Evolutionary conservation across 2,329 filamentous ascomycete genomes (phyloP), one percentile per base, ranked within the genome.

Genomic region (Ceratocystis cubensis): DNA sequence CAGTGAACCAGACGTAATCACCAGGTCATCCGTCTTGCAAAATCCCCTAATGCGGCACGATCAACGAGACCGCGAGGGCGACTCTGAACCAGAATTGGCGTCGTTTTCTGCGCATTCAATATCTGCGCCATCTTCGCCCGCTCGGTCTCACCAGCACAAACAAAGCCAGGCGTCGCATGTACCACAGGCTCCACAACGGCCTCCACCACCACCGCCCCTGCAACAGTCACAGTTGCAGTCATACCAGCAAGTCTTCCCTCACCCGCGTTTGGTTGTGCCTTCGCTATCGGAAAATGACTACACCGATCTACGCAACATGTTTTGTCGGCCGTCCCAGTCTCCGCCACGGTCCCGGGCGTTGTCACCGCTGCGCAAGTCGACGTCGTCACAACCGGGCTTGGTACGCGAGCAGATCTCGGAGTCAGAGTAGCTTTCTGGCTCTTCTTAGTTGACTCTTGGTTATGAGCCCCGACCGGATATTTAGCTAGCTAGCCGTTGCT

Each of bases 281-380:
- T 67, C 66, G 28, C 45, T 67, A 17, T 66, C 64, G 25, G 66
- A 68, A 59, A 68, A 46, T 5, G 66, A 68, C 46, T 68, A 68
- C 33, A 44, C 65, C 8, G 66, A 63, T 46, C 22, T 68, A 44
- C 66, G 64, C 41, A 68, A 68, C 53, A 68, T 68, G 66, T 68
- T 68, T 45, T 20, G 61, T n/a, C 64, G n/a, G 17, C 48, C 66
- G 20, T 65, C 63, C 15, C 48, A 65, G 50, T 67, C 66, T n/a
- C 63, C 66, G 7, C 56, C 61, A 22, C 53, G 50, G 33, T 41
- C 66, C 13, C 25, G 20, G 3, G 25, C 6, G 3, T 45, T 33
- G 44, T 44, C 63, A 17, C 46, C 63, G 15, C 25, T 33, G 5
- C 53, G 53, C 53, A 30, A 30, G 53, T 33, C 28, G n/a, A 59